A percentile compares a stretch with the other conserved stretches of the same genome.
Evolutionary conservation across 805 yeast species (phyloP).

Genomic region (Starmerella gropengiesseri): DNA sequence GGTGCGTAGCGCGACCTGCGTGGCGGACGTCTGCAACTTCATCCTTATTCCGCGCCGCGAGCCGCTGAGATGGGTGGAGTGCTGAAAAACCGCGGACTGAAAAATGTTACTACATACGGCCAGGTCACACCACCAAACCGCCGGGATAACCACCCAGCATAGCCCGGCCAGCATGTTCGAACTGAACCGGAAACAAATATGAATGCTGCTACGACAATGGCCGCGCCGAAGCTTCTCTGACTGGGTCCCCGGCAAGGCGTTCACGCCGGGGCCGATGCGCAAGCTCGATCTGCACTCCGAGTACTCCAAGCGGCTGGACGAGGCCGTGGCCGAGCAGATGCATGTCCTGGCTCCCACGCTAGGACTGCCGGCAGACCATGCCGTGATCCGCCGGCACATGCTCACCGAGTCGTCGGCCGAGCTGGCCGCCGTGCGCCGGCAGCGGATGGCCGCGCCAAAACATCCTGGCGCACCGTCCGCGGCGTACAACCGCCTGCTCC

Average conservation of each 20-base stretch:
- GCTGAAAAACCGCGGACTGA: no score
- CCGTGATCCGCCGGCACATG: not conserved
- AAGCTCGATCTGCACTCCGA: constrained; percentile 1
- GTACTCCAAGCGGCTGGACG: constrained; percentile 1
- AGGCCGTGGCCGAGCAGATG: constrained; percentile 4
- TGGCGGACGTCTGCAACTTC: constrained; percentile 71
- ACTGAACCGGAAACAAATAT: not conserved
- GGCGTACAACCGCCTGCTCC: constrained; percentile 7
- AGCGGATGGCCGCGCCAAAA: not conserved
- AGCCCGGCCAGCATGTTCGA: no score
- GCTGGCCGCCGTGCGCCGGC: not conserved
- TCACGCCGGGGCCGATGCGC: not conserved
- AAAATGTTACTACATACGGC: constrained; percentile 4
- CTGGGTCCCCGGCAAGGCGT: constrained; percentile 4
- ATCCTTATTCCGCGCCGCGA: constrained; percentile 29
- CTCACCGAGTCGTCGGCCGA: constrained; percentile 2
- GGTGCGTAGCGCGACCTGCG: constrained; percentile 67
- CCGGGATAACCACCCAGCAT: no score
- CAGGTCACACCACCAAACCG: no score
- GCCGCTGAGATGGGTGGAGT: no score
- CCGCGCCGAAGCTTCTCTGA: not conserved
- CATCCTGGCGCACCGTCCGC: not conserved
- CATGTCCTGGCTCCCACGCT: constrained; percentile 5
- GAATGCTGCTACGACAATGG: constrained; percentile 1
- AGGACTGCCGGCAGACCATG: not conserved